These are phyloP conservation scores for Tanacetum coccineum DNA, from an alignment of 129 eudicot species.

Conservation along the genomic window DNA sequence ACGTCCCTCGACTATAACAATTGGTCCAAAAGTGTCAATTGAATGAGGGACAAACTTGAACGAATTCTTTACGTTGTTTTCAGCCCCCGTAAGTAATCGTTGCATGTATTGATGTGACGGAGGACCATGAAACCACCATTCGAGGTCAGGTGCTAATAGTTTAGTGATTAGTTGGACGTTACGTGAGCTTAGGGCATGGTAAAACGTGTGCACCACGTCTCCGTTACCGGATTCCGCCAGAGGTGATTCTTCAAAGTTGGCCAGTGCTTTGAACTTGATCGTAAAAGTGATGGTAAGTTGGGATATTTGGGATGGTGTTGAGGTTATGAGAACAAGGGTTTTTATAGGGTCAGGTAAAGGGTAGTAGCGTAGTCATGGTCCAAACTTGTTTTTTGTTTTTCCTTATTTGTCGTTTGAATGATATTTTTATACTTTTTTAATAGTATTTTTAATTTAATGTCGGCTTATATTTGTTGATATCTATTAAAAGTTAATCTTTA, in stretches of 20 bases:
- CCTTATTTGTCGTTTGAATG: background rate
- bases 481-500: no score
- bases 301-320: conserved; percentile 7
- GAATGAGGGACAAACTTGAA: conserved; percentile 61
- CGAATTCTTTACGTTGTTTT: conserved; percentile 13
- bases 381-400: background rate
- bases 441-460: no score
- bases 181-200: conserved; percentile 74
- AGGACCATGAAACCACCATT: conserved; percentile 99
- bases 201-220: conserved; percentile 74
- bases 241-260: conserved; percentile 53
- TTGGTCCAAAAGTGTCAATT: conserved; percentile 64
- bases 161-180: conserved; percentile 60
- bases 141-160: conserved; percentile 81
- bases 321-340: background rate
- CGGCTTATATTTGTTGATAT: no score
- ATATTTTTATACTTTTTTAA: background rate
- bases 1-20: conserved; percentile 86
- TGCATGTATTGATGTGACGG: conserved; percentile 93
- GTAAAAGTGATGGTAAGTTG: conserved; percentile 3
- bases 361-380: conserved; percentile 13
- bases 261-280: conserved; percentile 55
- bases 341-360: conserved; percentile 24
- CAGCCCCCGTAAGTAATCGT: conserved; percentile 86
- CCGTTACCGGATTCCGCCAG: conserved; percentile 61